Evolutionary conservation across 768 basidiomycete genomes (phyloP), one percentile per base, ranked within the genome.

Genomic region (Wakefieldia striispora): DNA sequence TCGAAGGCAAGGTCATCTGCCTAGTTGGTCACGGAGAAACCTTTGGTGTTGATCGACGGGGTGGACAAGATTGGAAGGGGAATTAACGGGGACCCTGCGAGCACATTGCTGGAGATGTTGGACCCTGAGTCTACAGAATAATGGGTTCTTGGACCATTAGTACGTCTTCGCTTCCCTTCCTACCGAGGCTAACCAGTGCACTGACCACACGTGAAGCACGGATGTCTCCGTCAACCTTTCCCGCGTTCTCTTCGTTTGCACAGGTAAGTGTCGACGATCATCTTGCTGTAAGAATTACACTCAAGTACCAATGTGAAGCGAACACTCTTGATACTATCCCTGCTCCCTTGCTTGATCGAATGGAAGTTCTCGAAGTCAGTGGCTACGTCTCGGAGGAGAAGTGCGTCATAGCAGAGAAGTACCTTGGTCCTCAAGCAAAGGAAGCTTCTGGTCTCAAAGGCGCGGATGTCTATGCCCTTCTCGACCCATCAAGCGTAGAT

Each of bases 1-100:
- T 98, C 16, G 79, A 98, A 63, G 97, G 95, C 58, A 99, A 99
- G 75, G 98, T 99, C 60, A 86, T 98, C 36, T 95, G 94, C 62
- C 81, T 99, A 20, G 91, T 88, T 33, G 97, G 97, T 14, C 12
- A 93, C 91, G 14, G 92, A 95, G 70, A 97, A 97, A 64, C 94
- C 94, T 0, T 76, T 97, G 14, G 91, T 97, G 12, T 71, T 97
- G 37, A 95, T 95, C 51, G 94, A 97, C 57, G 94, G 95, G 65
- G 88, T 97, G 14, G 94, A 97, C 71, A 97, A 97, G 75, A 92
- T 97, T 49, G 91, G 91, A 16, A 75, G 90, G 34, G 93, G 92
- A 0, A 82, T 87, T 53, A 95, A 95, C 59, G 94, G 94, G 0
- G 94, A 97, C 65, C 94, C 94, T 11, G 82, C 91, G 0, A 92